These are phyloP conservation scores for Naganishia friedmannii DNA, from an alignment of 768 basidiomycete species.

Conservation along the genomic window DNA sequence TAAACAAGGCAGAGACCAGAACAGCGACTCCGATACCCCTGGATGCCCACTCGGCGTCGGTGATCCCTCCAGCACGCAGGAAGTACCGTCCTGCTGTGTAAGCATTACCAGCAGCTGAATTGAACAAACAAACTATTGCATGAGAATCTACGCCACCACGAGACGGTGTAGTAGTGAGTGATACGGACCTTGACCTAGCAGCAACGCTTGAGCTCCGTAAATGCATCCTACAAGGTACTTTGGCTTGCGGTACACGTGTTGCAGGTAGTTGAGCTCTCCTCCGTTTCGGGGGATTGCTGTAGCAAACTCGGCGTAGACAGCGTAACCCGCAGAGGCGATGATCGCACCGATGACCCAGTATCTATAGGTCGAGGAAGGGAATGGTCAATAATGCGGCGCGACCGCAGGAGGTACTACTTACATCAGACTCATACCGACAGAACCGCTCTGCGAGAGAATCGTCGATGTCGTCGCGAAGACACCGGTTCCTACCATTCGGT, in stretches of 20 bases:
- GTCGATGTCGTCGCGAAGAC: constrained; percentile 35
- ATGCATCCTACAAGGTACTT: constrained; percentile 35
- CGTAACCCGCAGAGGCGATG: constrained; percentile 40
- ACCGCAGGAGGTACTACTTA: background rate
- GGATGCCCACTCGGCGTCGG: constrained; percentile 57
- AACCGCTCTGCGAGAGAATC: constrained; percentile 31
- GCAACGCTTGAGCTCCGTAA: constrained; percentile 34
- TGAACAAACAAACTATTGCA: background rate
- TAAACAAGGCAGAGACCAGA: constrained; percentile 39
- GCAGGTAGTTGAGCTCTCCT: constrained; percentile 39
- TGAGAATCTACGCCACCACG: background rate
- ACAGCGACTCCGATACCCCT: constrained; percentile 64
- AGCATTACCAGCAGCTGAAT: constrained; percentile 32
- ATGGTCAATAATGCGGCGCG: constrained; percentile 9
- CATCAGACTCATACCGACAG: constrained; percentile 31
- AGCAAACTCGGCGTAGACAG: constrained; percentile 34
- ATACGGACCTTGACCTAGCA: constrained; percentile 30
- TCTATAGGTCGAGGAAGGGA: constrained; percentile 1
- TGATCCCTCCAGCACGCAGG: constrained; percentile 27
- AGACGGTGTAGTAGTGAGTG: background rate
- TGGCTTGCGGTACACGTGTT: constrained; percentile 34
- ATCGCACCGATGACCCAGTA: constrained; percentile 30
- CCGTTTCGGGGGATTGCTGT: constrained; percentile 36
- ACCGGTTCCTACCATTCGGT: constrained; percentile 34
- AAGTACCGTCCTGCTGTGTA: constrained; percentile 31